A percentile compares a stretch with the other conserved stretches of the same genome.
phyloP scores from a whole-genome alignment of 106 monocot genomes.

The Dendrobium catenatum region DNA sequence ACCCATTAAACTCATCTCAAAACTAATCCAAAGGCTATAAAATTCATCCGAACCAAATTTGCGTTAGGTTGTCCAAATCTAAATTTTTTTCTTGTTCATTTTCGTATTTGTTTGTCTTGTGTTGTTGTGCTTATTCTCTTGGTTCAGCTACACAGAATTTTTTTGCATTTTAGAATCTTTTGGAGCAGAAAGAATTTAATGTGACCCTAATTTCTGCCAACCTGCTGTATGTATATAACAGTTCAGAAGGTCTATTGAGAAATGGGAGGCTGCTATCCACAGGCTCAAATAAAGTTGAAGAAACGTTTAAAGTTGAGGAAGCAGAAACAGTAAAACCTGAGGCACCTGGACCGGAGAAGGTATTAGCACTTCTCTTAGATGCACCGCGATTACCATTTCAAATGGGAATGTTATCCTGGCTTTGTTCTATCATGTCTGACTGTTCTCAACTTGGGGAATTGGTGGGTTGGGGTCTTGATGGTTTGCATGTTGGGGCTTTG shows the following conservation, averaged over 20 bases:
- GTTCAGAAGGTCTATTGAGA: slow-evolving; percentile 16
- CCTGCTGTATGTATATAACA: slow-evolving; percentile 8
- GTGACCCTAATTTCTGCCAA: neutral
- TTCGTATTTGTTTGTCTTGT: neutral
- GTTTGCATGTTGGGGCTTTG: neutral
- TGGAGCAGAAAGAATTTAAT: neutral
- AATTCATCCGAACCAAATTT: no score
- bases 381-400: neutral
- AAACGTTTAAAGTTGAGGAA: slow-evolving; percentile 79
- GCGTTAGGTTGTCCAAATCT: no score
- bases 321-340: slow-evolving; percentile 69
- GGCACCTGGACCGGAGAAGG: slow-evolving; percentile 69
- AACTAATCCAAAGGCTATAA: no score
- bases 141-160: neutral
- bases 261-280: slow-evolving; percentile 58
- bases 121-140: neutral
- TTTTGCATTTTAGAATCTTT: neutral
- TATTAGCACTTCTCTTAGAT: slow-evolving; percentile 4
- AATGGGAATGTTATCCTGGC: neutral
- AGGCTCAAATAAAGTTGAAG: slow-evolving; percentile 51
- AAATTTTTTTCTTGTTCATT: no score
- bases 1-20: no score
- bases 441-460: neutral
- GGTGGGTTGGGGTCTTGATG: neutral
- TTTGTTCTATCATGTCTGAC: neutral